Percentiles rank a stretch among this genome's conserved stretches.
These are phyloP conservation scores for Diaporthe caulivora DNA, from an alignment of 2,329 filamentous ascomycete species.

Conservation along the genomic window DNA sequence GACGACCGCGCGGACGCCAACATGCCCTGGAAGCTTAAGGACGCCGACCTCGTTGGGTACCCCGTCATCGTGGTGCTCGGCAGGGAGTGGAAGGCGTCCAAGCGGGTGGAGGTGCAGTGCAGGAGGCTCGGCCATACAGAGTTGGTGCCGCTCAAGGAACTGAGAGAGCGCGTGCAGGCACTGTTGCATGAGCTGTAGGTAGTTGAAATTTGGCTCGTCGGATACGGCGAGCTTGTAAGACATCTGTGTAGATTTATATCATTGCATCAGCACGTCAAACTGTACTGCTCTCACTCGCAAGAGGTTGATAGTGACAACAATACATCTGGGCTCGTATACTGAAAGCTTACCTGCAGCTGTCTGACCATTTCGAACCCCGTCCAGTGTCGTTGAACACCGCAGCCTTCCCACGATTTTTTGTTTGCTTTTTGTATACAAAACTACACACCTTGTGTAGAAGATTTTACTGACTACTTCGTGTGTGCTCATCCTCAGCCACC, in stretches of 20 bases:
- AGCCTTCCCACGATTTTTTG: no score
- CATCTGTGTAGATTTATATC: background rate
- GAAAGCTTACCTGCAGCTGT: background rate
- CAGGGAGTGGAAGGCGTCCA: conserved; percentile 71
- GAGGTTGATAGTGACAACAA: background rate
- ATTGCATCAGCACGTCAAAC: background rate
- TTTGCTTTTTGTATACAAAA: no score
- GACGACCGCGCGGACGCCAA: conserved; percentile 76
- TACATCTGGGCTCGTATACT: background rate
- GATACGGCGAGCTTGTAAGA: background rate
- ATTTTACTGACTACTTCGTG: no score
- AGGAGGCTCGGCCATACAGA: conserved; percentile 73
- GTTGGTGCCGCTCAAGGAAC: conserved; percentile 63
- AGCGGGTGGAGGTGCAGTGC: conserved; percentile 83
- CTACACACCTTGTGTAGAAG: no score
- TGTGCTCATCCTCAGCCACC: no score
- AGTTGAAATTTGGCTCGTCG: background rate
- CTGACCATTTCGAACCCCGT: no score
- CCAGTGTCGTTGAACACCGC: background rate
- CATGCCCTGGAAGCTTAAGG: conserved; percentile 87
- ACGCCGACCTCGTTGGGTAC: conserved; percentile 91
- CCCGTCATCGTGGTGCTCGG: conserved; percentile 86
- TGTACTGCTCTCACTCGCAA: background rate
- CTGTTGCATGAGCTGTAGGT: conserved; percentile 65
- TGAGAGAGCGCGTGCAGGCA: conserved; percentile 60